These are phyloP conservation scores for Setaria viridis DNA, from an alignment of 202 grass and related monocot genomes.

Conservation along the genomic window DNA sequence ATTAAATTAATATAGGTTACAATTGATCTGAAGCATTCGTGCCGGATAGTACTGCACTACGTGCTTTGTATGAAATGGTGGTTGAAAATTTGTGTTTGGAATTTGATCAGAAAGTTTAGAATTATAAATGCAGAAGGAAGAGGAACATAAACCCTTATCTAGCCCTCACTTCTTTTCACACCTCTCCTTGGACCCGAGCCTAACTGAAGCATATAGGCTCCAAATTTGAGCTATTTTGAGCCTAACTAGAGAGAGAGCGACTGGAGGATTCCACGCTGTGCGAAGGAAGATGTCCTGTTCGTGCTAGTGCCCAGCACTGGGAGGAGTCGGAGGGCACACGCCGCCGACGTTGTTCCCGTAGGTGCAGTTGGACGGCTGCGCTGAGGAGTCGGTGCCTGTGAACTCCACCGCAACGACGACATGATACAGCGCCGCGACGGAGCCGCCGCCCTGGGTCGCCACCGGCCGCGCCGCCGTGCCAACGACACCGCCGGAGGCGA, in stretches of 20 bases:
- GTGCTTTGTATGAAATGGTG: too few species aligned
- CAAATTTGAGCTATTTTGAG: background rate
- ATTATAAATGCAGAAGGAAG: background rate
- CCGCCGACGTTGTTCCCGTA: constrained; percentile 56
- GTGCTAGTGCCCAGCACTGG: background rate
- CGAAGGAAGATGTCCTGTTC: background rate
- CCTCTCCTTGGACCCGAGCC: background rate
- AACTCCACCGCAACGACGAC: constrained; percentile 5
- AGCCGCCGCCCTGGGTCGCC: background rate
- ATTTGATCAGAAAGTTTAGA: background rate
- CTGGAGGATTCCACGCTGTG: background rate
- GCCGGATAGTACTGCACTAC: too few species aligned
- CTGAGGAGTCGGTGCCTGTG: constrained; percentile 28
- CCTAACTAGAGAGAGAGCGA: background rate
- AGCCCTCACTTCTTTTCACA: background rate
- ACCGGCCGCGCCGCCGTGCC: constrained; percentile 38
- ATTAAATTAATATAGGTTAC: too few species aligned
- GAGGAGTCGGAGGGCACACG: constrained; percentile 41
- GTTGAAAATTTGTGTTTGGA: too few species aligned
- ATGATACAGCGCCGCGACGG: background rate
- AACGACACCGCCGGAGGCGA: background rate
- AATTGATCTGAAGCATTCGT: too few species aligned
- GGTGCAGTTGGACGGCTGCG: constrained; percentile 56
- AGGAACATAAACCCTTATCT: background rate
- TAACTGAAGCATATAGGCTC: background rate